phyloP scores from a whole-genome alignment of 176 grass and related monocot species.

The Alopecurus myosuroides region DNA sequence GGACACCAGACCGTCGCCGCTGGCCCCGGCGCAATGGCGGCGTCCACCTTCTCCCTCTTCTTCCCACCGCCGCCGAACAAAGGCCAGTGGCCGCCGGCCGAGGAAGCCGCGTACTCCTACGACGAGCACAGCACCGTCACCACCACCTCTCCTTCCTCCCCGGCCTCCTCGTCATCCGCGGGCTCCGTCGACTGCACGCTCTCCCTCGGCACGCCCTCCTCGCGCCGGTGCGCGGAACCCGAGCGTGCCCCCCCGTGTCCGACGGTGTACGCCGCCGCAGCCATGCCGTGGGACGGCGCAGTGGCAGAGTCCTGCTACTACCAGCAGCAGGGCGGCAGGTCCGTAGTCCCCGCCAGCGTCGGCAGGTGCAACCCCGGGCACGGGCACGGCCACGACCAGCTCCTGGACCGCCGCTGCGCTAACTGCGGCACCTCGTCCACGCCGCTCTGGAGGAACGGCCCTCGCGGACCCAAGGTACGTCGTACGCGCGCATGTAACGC shows the following conservation, averaged over 20 bases:
- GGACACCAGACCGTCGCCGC: not conserved
- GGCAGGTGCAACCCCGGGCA: not conserved
- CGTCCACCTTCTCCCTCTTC: constrained; percentile 37
- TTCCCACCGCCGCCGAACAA: not conserved
- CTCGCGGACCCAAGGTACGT: constrained; percentile 78
- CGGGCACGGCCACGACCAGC: constrained; percentile 10
- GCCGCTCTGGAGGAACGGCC: constrained; percentile 92
- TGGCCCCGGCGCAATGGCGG: not conserved
- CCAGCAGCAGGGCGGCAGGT: constrained; percentile 17
- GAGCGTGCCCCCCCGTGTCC: too few relatives aligned
- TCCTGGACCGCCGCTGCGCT: constrained; percentile 61
- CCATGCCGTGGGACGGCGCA: constrained; percentile 26
- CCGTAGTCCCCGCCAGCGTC: not conserved
- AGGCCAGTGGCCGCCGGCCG: not conserved
- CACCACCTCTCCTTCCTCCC: constrained; percentile 12
- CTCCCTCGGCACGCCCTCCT: constrained; percentile 77
- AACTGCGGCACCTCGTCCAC: constrained; percentile 96
- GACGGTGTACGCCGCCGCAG: too few relatives aligned
- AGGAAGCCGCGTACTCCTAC: not conserved
- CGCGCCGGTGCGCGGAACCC: constrained; percentile 15
- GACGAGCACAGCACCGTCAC: constrained; percentile 42
- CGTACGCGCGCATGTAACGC: too few relatives aligned
- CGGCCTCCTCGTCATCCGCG: constrained; percentile 16
- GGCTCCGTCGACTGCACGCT: constrained; percentile 83
- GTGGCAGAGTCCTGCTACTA: not conserved